phyloP scores from a whole-genome alignment of 2,329 filamentous ascomycete genomes.

The Pseudopithomyces maydicus region DNA sequence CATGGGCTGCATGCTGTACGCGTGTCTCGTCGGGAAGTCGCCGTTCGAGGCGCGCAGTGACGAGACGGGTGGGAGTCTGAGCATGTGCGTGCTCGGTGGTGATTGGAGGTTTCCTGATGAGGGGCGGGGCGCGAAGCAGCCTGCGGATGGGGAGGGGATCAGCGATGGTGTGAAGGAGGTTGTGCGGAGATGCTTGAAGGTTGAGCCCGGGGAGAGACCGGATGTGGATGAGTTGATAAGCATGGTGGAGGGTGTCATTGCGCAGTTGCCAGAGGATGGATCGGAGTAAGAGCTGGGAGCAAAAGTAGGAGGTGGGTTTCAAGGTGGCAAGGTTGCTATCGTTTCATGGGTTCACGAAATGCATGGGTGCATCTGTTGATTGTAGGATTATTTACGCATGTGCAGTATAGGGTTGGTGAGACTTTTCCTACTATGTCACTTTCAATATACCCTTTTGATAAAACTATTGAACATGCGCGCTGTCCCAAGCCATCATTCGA shows the following conservation, averaged over 20 bases:
- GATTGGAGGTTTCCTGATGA: slow-evolving; percentile 98
- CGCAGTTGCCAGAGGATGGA: slow-evolving; percentile 67
- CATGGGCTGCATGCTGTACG: slow-evolving; percentile 95
- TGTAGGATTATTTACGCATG: background rate
- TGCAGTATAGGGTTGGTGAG: no score
- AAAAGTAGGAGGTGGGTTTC: background rate
- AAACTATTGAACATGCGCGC: no score
- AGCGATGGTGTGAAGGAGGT: slow-evolving; percentile 85
- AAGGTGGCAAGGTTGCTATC: background rate
- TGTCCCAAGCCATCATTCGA: no score
- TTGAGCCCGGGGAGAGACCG: slow-evolving; percentile 86
- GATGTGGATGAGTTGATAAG: slow-evolving; percentile 83
- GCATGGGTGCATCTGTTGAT: background rate
- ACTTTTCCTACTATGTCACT: no score
- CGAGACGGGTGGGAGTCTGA: slow-evolving; percentile 92
- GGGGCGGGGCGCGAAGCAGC: slow-evolving; percentile 63
- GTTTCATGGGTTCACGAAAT: background rate
- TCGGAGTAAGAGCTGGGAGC: slow-evolving; percentile 14
- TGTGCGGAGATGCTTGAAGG: slow-evolving; percentile 81
- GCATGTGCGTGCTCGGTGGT: slow-evolving; percentile 88
- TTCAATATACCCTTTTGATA: no score
- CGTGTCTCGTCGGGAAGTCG: slow-evolving; percentile 93
- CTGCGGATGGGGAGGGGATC: slow-evolving; percentile 61
- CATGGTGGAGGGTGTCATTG: slow-evolving; percentile 76
- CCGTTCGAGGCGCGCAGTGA: slow-evolving; percentile 96